These are phyloP conservation scores for Hypericum androsaemum DNA, from an alignment of 345 rosid genomes.

Conservation along the genomic window DNA sequence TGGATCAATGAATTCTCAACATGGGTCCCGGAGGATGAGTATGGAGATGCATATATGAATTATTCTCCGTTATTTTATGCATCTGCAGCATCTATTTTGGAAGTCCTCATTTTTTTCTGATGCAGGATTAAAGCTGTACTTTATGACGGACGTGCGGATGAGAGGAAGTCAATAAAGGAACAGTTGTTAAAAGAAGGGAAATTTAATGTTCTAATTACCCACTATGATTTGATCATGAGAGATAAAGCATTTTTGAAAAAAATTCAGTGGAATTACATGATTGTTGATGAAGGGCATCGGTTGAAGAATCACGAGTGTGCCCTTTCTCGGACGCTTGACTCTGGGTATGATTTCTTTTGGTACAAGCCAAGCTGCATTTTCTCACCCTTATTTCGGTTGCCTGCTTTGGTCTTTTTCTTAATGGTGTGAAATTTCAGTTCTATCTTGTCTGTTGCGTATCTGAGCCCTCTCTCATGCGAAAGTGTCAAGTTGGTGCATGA, in stretches of 20 bases:
- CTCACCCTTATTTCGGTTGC: neutral
- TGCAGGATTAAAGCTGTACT: slow-evolving; percentile 79
- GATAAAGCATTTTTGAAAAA: slow-evolving; percentile 90
- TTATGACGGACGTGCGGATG: slow-evolving; percentile 95
- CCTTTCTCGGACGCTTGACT: slow-evolving; percentile 66
- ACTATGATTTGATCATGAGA: slow-evolving; percentile 96
- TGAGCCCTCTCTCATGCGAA: no score
- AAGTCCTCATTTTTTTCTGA: slow-evolving; percentile 17
- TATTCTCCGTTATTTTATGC: neutral
- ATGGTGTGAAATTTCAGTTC: no score
- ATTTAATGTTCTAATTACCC: slow-evolving; percentile 79
- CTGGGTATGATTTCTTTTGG: slow-evolving; percentile 47
- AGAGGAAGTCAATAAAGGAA: slow-evolving; percentile 84
- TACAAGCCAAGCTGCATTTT: neutral
- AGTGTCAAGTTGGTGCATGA: no score
- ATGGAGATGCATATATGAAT: neutral
- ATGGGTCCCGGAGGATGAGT: slow-evolving; percentile 79
- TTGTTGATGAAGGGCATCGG: slow-evolving; percentile 99
- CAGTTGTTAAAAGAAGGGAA: slow-evolving; percentile 56
- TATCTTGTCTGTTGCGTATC: no score
- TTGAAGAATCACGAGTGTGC: slow-evolving; percentile 94
- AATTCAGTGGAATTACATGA: slow-evolving; percentile 83
- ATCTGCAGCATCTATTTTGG: slow-evolving; percentile 1
- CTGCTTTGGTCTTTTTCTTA: neutral
- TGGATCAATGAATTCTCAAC: slow-evolving; percentile 92